A percentile compares a stretch with the other conserved stretches of the same genome.
phyloP scores from a whole-genome alignment of 2,329 filamentous ascomycete genomes.

The Aureobasidium sp. region DNA sequence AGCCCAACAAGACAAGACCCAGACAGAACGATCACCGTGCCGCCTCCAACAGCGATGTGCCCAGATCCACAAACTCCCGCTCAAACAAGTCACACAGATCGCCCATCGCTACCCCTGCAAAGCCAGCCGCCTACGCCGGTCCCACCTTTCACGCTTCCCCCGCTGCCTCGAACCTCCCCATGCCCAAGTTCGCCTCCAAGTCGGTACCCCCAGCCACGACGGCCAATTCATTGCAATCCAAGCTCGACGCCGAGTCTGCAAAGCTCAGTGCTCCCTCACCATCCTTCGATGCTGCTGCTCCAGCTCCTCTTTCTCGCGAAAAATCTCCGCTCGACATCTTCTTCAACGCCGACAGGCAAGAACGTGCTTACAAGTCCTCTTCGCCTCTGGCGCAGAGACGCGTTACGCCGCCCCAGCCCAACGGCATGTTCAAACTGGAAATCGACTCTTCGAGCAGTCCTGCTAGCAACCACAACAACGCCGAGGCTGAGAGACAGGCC shows the following conservation, averaged over 20 bases:
- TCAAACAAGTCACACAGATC: conserved; percentile 22
- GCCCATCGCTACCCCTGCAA: conserved; percentile 32
- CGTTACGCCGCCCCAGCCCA: conserved; percentile 4
- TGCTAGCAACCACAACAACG: conserved; percentile 31
- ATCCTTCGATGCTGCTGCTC: not conserved
- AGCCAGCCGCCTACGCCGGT: conserved; percentile 68
- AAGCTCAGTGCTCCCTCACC: conserved; percentile 14
- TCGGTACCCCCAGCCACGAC: conserved; percentile 60
- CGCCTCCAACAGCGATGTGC: conserved; percentile 16
- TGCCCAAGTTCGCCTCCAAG: conserved; percentile 81
- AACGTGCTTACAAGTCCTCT: conserved; percentile 56
- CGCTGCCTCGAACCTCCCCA: conserved; percentile 79
- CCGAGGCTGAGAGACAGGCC: conserved; percentile 45
- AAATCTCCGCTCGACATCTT: conserved; percentile 83
- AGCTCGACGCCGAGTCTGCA: conserved; percentile 35
- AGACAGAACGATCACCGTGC: conserved; percentile 16
- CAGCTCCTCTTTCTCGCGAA: conserved; percentile 29
- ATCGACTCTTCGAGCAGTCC: conserved; percentile 49
- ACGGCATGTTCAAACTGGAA: conserved; percentile 57
- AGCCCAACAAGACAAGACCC: conserved; percentile 17
- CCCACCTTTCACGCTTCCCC: conserved; percentile 94
- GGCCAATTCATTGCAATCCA: conserved; percentile 37
- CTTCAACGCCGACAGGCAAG: conserved; percentile 78
- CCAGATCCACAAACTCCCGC: not conserved
- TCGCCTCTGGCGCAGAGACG: conserved; percentile 23